Conservation (phyloP, 768 basidiomycete species). For the Pisolithus sp. region DNA sequence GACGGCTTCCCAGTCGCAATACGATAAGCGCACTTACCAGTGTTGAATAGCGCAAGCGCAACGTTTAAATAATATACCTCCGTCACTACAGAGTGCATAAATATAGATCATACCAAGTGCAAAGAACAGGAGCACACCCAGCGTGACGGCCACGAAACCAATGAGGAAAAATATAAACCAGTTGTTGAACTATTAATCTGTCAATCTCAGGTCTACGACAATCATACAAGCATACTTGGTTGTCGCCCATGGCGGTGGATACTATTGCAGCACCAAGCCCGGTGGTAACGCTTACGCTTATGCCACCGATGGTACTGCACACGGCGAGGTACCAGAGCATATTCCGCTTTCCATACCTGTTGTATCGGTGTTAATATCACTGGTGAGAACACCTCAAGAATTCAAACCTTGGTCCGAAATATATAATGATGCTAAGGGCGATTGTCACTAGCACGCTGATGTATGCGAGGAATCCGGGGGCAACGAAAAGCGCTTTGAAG, state of each 20-base stretch:
- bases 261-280: slow-evolving; percentile 92
- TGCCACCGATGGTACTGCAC: slow-evolving; percentile 95
- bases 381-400: neutral
- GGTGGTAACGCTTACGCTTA: slow-evolving; percentile 90
- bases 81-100: slow-evolving; percentile 44
- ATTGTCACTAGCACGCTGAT: slow-evolving; percentile 55
- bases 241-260: slow-evolving; percentile 64
- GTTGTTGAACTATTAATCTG: slow-evolving; percentile 64
- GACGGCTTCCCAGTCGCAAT: neutral
- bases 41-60: slow-evolving; percentile 93
- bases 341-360: slow-evolving; percentile 77
- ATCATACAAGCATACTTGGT: slow-evolving; percentile 50
- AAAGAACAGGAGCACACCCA: slow-evolving; percentile 44
- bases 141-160: slow-evolving; percentile 75
- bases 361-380: neutral
- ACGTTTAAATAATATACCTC: slow-evolving; percentile 96
- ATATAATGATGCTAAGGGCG: slow-evolving; percentile 70
- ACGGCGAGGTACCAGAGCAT: slow-evolving; percentile 96
- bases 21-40: slow-evolving; percentile 41
- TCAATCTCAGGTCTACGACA: neutral
- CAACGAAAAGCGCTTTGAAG: slow-evolving; percentile 76
- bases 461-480: slow-evolving; percentile 77
- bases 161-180: slow-evolving; percentile 91
- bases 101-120: neutral
- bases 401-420: slow-evolving; percentile 70